These are phyloP conservation scores for Fusarium nisikadoi DNA, from an alignment of 2,329 filamentous ascomycete genomes.

Conservation along the genomic window DNA sequence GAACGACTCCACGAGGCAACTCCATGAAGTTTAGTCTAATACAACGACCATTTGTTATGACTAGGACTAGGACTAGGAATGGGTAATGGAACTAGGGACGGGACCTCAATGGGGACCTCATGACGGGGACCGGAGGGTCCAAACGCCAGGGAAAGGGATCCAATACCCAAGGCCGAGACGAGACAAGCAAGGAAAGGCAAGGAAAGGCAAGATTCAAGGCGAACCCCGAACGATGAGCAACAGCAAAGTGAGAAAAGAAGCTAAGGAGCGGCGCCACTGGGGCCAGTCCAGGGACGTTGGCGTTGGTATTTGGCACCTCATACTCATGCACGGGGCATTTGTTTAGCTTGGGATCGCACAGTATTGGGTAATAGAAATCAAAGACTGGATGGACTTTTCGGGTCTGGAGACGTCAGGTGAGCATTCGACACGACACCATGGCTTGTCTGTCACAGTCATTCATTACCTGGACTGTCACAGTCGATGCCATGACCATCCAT, in stretches of 20 bases:
- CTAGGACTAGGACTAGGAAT: slow-evolving; percentile 2
- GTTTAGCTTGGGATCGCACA: slow-evolving; percentile 47
- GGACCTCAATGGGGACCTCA: slow-evolving; percentile 37
- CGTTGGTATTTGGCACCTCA: slow-evolving; percentile 34
- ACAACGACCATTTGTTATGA: not conserved
- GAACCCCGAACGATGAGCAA: slow-evolving; percentile 35
- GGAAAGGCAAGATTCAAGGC: slow-evolving; percentile 21
- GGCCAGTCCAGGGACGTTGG: slow-evolving; percentile 28
- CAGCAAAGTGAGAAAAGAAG: slow-evolving; percentile 10
- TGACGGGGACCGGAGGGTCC: slow-evolving; percentile 38
- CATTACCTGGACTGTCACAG: slow-evolving; percentile 4
- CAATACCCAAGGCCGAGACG: slow-evolving; percentile 10
- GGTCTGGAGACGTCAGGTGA: slow-evolving; percentile 43
- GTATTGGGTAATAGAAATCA: slow-evolving; percentile 63
- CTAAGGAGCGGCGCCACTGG: slow-evolving; percentile 33
- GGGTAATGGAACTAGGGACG: slow-evolving; percentile 18
- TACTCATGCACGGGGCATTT: slow-evolving; percentile 41
- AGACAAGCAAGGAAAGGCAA: not conserved
- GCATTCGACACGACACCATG: slow-evolving; percentile 41
- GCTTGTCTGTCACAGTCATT: slow-evolving; percentile 7
- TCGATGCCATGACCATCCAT: slow-evolving; percentile 1
- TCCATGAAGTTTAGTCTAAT: slow-evolving; percentile 23
- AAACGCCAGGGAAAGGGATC: slow-evolving; percentile 22
- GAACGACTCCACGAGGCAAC: slow-evolving; percentile 34
- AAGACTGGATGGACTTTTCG: slow-evolving; percentile 53